Conservation (phyloP, 2,329 filamentous ascomycete genomes). For the Aspergillus vadensis region DNA sequence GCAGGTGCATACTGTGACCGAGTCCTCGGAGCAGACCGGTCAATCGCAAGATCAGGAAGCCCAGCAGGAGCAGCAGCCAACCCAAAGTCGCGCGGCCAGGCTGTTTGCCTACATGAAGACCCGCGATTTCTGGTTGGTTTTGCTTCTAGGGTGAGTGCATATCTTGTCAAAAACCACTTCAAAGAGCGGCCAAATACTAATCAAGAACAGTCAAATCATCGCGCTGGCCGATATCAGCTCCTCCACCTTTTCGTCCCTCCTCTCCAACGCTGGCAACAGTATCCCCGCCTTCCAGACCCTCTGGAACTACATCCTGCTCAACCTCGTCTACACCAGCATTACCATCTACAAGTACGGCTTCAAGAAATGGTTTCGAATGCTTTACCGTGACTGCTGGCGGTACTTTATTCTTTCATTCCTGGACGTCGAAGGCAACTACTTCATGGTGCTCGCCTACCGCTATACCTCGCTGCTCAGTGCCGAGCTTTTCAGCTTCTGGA, state of each 20-base stretch:
- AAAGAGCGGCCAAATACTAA: not conserved
- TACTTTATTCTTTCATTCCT: slow-evolving; percentile 90
- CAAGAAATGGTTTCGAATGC: slow-evolving; percentile 65
- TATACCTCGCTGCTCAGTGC: slow-evolving; percentile 89
- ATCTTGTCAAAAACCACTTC: too few relatives aligned
- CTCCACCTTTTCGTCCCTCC: slow-evolving; percentile 73
- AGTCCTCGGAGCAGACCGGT: not conserved
- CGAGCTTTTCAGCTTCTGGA: slow-evolving; percentile 97
- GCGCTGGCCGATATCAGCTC: slow-evolving; percentile 10
- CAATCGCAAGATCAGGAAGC: not conserved
- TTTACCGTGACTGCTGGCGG: slow-evolving; percentile 79
- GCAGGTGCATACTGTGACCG: slow-evolving; percentile 3
- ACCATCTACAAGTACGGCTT: slow-evolving; percentile 78
- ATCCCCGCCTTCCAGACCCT: slow-evolving; percentile 94
- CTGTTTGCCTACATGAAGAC: slow-evolving; percentile 10
- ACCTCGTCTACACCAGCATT: slow-evolving; percentile 75
- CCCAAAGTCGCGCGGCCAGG: not conserved
- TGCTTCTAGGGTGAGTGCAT: slow-evolving; percentile 1
- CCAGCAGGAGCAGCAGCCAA: not conserved
- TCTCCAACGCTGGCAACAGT: slow-evolving; percentile 67
- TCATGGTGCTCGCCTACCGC: slow-evolving; percentile 88
- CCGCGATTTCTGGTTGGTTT: slow-evolving; percentile 10
- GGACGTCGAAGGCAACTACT: slow-evolving; percentile 96
- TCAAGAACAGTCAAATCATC: slow-evolving; percentile 1
- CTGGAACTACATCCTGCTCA: slow-evolving; percentile 87